Base-by-base conservation (phyloP, 495 filamentous ascomycete genomes). In the Amniculicola lignicola region DNA sequence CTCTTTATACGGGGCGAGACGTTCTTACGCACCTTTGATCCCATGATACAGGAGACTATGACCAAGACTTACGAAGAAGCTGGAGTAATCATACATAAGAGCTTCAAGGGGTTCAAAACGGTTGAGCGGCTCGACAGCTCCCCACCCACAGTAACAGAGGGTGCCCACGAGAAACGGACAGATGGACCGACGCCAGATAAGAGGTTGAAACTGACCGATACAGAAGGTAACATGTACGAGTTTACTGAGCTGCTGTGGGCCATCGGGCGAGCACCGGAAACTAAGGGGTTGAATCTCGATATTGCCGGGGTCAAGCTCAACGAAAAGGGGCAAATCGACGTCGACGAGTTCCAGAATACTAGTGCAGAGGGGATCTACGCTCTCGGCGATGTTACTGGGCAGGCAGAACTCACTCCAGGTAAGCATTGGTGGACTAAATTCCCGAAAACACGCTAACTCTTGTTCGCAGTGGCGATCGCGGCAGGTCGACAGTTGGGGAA, bases 311-410 rank as follows among this genome's bases (percentile, higher is more conserved):
- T 62, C 31, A 29, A 54, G 22, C 29, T 53, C 1, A 49, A 29
- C 11, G 14, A 68, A 25, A 67, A 58, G 18, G 76, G 77, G n/a
- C 70, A 80, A 51, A 66, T 84, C 40, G 45, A 60, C 33, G 79
- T 79, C 6, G 80, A 82, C 41, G 75, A 81, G 46, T 83, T 74
- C 67, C 80, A 84, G 69, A 84, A 83, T 63, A 80, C 78, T 14
- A 76, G 60, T 16, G 73, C 73, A 2, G 68, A 76, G 23, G 77
- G 78, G 29, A 68, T 83, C 46, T 83, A 84, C 51, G 79, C 80
- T 25, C 64, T 83, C 36, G 80, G 81, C 55, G 81, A 84, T 61
- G 79, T 83, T 14, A 82, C 78, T 11, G 81, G 79, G 18, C 76
- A 80, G 40, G 74, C 77, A 15, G 78, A 83, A 55, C 59, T 82